Evolutionary conservation across 495 filamentous ascomycete species (phyloP), one percentile per base, ranked within the genome.

Genomic region (Bacidia gigantensis): DNA sequence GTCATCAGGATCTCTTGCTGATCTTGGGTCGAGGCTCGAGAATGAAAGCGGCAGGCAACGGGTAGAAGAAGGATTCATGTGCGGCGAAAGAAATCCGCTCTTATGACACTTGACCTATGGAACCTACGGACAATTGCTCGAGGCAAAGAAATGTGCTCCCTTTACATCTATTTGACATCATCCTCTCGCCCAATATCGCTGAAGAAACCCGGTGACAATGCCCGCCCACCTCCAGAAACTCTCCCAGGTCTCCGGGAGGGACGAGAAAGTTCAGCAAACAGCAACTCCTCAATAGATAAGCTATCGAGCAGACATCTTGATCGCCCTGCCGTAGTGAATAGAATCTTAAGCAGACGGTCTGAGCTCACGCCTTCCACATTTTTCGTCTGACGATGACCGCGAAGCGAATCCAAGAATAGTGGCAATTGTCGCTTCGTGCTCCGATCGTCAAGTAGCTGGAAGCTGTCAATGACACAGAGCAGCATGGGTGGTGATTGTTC

Each of bases 1-100:
- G 51, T 25, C 23, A 53, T 48, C 42, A 53, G 21, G 51, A 53
- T 23, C 51, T 53, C 51, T 53, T 53, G 43, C 51, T 53, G 7
- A 23, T 53, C 48, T 26, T 53, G 24, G 23, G 39, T 20, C 51
- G 43, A 53, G 43, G 42, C 14, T 46, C 42, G 25, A 53, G 23
- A 32, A 46, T 5, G 26, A 53, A 35, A 49, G n/a, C n/a, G n/a
- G n/a, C n/a, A n/a, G n/a, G n/a, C n/a, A n/a, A n/a, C n/a, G n/a
- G n/a, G n/a, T n/a, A n/a, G n/a, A n/a, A n/a, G n/a, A n/a, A n/a
- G n/a, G n/a, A n/a, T n/a, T n/a, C n/a, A n/a, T n/a, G n/a, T n/a
- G n/a, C n/a, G n/a, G n/a, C n/a, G n/a, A n/a, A n/a, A n/a, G n/a
- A n/a, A n/a, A n/a, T n/a, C n/a, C n/a, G n/a, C n/a, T n/a, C n/a